Evolutionary conservation across 129 eudicot genomes (phyloP), one percentile per base, ranked within the genome.

Genomic region (Solidago caesia): DNA sequence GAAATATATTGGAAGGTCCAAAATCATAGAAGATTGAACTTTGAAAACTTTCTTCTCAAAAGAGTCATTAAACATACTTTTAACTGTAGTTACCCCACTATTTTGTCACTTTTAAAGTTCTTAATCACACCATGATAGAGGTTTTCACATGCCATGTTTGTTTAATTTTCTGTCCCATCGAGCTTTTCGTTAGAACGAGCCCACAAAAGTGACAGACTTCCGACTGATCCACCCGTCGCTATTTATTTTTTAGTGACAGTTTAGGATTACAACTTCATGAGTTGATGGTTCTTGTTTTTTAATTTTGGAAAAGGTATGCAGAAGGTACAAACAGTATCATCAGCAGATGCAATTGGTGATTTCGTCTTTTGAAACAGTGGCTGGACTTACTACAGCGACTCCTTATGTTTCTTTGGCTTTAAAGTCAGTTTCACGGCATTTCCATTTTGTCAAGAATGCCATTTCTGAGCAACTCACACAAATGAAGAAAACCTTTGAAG

Each of bases 301-400:
- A 64, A 25, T 48, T 63, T 80, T 48, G 21, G 29, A 46, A 71
- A 66, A 93, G 98, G 90, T 93, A 6, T 77, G 87, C 80, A 81
- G 84, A 87, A 89, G 89, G 92, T 91, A 88, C 80, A 90, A 85
- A 76, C 96, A 90, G 60, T 90, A 88, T 74, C 83, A 90, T 62
- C 98, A 90, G 68, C 96, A 93, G 58, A 86, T 93, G 92, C 92
- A 88, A 72, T 79, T 87, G 89, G 97, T 93, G 63, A 81, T 85
- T 14, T 80, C 96, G 6, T 87, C 98, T 0, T 93, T 93, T 58
- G 98, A 93, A 68, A 79, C 96, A 25, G 92, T 88, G 14, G 89
- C 96, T 4, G 98, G 96, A 45, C 91, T 93, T 12, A 80, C 89
- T 27, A 65, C 90, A 5, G 96, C 98, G 11, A 86, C 92, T 0